Evolutionary conservation across 768 basidiomycete species (phyloP), one percentile per base, ranked within the genome.

Genomic region (Tulasnella sp.): DNA sequence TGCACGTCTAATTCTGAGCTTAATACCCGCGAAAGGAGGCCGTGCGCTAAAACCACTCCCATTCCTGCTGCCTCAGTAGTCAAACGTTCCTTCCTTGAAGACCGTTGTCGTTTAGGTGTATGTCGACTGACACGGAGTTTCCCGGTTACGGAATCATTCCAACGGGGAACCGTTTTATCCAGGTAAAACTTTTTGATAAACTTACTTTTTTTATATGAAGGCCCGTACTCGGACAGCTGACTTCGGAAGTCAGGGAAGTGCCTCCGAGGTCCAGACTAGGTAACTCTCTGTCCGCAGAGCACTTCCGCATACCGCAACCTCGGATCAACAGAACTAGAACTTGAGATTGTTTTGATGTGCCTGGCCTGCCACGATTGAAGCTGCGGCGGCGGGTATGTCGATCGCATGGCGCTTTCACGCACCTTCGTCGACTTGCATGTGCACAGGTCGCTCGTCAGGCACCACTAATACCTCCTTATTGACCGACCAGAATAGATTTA

Each of bases 391-490:
- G 9, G 20, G 29, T 26, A n/a, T 61, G 57, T 61, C 57, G 57
- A 29, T 61, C 57, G 57, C 57, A 61, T 61, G 57, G 57, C 57
- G 57, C 29, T 61, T 61, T 61, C 20, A 61, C 57, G 57, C 57
- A 61, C 57, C 57, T 61, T 61, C 57, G 57, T 61, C 57, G n/a
- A 7, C 29, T 29, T 61, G 57, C 57, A 61, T 61, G 57, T 26
- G 57, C 57, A 26, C 57, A 26, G n/a, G 18, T 26, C 11, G n/a
- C 18, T 9, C 18, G 57, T 29, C 29, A 61, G 57, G 57, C 10
- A 61, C 57, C n/a, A 3, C 23, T 9, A 1, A 5, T 2, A 35
- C 35, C 29, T 61, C 29, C 7, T 29, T 61, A 5, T 15, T 61
- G 26, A 61, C 5, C 10, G 3, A 48, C 46, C 7, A 15, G 35